A percentile compares a stretch with the other conserved stretches of the same genome.
These are phyloP conservation scores for Marasmius oreades DNA, from an alignment of 1,284 basidiomycete species.

Conservation along the genomic window DNA sequence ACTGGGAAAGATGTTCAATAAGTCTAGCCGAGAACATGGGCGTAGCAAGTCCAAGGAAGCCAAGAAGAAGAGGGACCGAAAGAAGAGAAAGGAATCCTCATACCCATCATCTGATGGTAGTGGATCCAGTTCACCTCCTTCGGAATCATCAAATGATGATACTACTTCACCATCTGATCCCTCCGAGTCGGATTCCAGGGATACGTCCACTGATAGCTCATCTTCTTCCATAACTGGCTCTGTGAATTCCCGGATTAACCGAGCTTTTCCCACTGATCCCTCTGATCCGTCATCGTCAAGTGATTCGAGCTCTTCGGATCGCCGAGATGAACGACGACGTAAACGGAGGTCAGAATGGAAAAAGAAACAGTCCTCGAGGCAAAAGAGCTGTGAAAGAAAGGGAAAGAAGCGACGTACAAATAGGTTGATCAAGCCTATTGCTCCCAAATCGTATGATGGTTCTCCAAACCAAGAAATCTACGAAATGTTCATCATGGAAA, in stretches of 20 bases:
- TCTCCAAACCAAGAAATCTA: slow-evolving; percentile 7
- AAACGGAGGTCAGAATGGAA: not conserved
- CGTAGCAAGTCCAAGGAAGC: not conserved
- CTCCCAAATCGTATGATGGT: slow-evolving; percentile 7
- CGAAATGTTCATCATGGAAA: slow-evolving; percentile 3
- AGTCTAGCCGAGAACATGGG: not conserved
- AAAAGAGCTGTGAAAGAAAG: not conserved
- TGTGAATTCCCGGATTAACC: no score
- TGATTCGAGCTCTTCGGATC: no score
- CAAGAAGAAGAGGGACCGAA: not conserved
- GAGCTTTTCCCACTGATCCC: no score
- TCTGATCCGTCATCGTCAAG: no score
- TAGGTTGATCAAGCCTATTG: not conserved
- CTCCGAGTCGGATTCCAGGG: not conserved
- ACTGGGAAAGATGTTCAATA: not conserved
- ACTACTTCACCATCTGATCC: not conserved
- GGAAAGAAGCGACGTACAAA: no score
- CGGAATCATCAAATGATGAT: no score
- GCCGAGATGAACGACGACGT: not conserved
- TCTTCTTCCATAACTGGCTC: no score
- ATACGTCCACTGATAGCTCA: not conserved
- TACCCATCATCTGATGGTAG: not conserved
- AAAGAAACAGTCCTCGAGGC: slow-evolving; percentile 1
- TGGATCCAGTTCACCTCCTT: not conserved
- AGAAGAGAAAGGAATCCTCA: not conserved